Percentiles rank a stretch among this genome's conserved stretches.
These are phyloP conservation scores for Mycosphaerella arachidis DNA, from an alignment of 2,329 filamentous ascomycete genomes.

Conservation along the genomic window DNA sequence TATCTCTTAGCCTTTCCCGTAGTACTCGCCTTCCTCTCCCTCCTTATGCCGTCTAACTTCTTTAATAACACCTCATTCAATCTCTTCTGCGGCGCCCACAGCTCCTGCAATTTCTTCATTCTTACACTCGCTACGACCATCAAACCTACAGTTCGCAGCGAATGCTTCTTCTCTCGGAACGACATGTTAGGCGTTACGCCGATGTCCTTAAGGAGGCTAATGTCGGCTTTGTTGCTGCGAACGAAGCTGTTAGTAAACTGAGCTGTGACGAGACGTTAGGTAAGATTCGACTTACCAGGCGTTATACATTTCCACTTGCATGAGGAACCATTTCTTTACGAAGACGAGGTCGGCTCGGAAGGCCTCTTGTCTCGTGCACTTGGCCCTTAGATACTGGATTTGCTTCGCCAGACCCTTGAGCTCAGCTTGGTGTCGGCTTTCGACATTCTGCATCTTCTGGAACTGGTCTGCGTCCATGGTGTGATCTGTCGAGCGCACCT, in stretches of 20 bases:
- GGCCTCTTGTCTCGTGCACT: conserved; percentile 72
- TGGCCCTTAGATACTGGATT: conserved; percentile 83
- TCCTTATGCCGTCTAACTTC: conserved; percentile 45
- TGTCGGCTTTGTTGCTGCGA: conserved; percentile 82
- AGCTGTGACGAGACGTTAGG: background rate
- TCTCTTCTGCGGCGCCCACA: conserved; percentile 50
- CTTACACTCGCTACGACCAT: conserved; percentile 48
- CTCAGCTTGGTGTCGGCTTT: conserved; percentile 68
- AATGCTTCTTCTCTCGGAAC: conserved; percentile 42
- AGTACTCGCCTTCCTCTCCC: conserved; percentile 15
- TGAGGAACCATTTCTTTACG: conserved; percentile 77
- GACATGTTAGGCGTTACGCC: conserved; percentile 58
- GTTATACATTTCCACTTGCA: conserved; percentile 77
- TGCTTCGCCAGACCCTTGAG: conserved; percentile 80
- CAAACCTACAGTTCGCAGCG: conserved; percentile 46
- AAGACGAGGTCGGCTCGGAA: conserved; percentile 77
- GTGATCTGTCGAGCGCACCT: conserved; percentile 19
- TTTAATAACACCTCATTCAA: conserved; percentile 44
- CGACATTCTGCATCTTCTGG: conserved; percentile 55
- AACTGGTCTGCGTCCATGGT: conserved; percentile 24
- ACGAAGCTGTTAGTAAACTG: conserved; percentile 17
- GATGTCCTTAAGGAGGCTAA: conserved; percentile 79
- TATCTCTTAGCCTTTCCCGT: conserved; percentile 3
- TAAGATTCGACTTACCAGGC: conserved; percentile 67
- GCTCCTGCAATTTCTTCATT: conserved; percentile 47